Conservation (phyloP, 139 green algal species). For the Ostreobium quekettii region DNA sequence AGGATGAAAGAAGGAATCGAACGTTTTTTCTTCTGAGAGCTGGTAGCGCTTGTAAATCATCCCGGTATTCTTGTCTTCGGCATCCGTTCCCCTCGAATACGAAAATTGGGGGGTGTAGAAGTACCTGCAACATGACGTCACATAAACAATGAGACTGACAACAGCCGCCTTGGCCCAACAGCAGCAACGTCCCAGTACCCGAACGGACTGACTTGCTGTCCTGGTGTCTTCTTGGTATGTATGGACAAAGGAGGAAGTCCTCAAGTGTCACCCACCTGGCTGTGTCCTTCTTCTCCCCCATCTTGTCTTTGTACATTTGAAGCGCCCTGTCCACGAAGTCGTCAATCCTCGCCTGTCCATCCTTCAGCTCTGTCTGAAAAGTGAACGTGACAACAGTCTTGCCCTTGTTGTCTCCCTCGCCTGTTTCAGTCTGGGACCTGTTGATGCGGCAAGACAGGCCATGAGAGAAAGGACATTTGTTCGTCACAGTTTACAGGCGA, state of each 20-base stretch:
- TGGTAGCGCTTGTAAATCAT: constrained; percentile 21
- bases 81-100: background rate
- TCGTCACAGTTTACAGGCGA: background rate
- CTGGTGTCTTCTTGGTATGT: too few relatives aligned
- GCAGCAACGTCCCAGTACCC: too few relatives aligned
- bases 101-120: constrained; percentile 25
- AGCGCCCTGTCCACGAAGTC: background rate
- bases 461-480: background rate
- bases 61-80: background rate
- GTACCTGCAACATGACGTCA: constrained; percentile 13
- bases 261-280: background rate
- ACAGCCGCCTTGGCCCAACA: too few relatives aligned
- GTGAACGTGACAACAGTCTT: background rate
- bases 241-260: background rate
- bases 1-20: constrained; percentile 37
- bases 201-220: too few relatives aligned
- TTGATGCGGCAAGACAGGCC: background rate
- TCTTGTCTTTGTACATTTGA: background rate
- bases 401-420: background rate
- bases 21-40: constrained; percentile 36
- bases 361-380: background rate
- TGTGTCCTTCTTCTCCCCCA: background rate
- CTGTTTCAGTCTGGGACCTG: background rate
- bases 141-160: background rate
- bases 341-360: background rate